Base-by-base conservation (phyloP, 2,329 filamentous ascomycete genomes). In the Calonectria henricotiae region DNA sequence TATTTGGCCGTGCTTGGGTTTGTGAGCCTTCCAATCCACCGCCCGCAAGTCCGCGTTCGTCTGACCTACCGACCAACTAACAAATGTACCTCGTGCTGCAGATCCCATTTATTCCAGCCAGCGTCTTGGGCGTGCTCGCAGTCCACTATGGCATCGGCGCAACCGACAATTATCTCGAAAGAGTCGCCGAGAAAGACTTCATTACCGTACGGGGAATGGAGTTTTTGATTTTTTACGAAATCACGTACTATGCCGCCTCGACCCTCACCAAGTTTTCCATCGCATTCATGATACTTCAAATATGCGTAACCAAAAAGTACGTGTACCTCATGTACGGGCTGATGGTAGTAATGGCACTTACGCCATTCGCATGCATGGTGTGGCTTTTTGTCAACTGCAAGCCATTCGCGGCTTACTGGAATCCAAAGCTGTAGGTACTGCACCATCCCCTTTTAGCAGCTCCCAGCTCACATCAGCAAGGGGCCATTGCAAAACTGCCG, bases 231-330 rank as follows among this genome's bases (percentile, higher is more conserved):
- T 49, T 63, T 4, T 73, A 71, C 55, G 71, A 73, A 15, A 63
- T 73, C 27, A 71, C 65, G 1, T 73, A 73, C 41, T 73, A 71
- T 35, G 49, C 43, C 2, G 46, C 70, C 1, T 73, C 70, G 0
- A 68, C 71, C 0, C 30, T 73, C 3, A 73, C 71, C 13, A 73
- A 73, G 30, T 71, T 72, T 6, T 68, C 71, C 2, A 73, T 73
- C 44, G 70, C 70, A 7, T 63, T 70, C 3, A 73, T 66, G 41
- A 72, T 73, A 4, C 30, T 73, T 15, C 71, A 73, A 9, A 72
- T 73, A 4, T 73, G 70, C 35, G 64, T 73, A 2, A 47, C 70
- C 13, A 70, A 46, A n/a, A 62, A 63, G 7, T 73, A 73, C 3
- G 65, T 73, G 2, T 67, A 65, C 30, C 13, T 69, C 35, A 73